These are phyloP conservation scores for Phyllachora maydis DNA, from an alignment of 2,329 filamentous ascomycete genomes.

Conservation along the genomic window DNA sequence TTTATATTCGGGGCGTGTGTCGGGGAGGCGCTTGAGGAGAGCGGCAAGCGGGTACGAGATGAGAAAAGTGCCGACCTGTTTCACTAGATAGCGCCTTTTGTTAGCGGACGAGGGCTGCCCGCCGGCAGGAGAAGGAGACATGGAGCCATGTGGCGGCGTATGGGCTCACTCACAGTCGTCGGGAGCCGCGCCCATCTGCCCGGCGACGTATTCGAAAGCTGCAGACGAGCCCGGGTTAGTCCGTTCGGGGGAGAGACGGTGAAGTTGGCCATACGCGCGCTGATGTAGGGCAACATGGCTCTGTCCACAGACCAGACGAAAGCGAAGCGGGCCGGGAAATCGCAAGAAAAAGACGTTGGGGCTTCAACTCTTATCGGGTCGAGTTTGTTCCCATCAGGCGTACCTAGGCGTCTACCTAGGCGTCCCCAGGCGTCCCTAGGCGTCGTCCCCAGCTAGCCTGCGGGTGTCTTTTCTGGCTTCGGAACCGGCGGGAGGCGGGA, in stretches of 20 bases:
- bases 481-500: too few species aligned
- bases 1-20: slow-evolving; percentile 64
- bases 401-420: too few species aligned
- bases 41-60: slow-evolving; percentile 83
- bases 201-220: slow-evolving; percentile 22
- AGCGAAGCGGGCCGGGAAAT: too few species aligned
- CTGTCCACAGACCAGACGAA: background rate
- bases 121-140: background rate
- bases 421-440: too few species aligned
- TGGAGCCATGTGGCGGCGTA: too few species aligned
- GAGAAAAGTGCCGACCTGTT: slow-evolving; percentile 78
- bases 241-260: too few species aligned
- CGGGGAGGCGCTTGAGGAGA: slow-evolving; percentile 75
- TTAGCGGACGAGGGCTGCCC: background rate
- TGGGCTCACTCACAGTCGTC: slow-evolving; percentile 23
- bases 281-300: slow-evolving; percentile 13
- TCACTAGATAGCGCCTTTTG: slow-evolving; percentile 35
- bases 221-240: too few species aligned
- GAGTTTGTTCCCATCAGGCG: too few species aligned
- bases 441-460: too few species aligned
- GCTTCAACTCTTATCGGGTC: too few species aligned
- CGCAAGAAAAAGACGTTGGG: too few species aligned
- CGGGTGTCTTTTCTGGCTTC: too few species aligned
- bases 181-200: slow-evolving; percentile 18
- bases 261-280: slow-evolving; percentile 9